phyloP scores from a whole-genome alignment of 441 rosid species.

The Populus hybrid region DNA sequence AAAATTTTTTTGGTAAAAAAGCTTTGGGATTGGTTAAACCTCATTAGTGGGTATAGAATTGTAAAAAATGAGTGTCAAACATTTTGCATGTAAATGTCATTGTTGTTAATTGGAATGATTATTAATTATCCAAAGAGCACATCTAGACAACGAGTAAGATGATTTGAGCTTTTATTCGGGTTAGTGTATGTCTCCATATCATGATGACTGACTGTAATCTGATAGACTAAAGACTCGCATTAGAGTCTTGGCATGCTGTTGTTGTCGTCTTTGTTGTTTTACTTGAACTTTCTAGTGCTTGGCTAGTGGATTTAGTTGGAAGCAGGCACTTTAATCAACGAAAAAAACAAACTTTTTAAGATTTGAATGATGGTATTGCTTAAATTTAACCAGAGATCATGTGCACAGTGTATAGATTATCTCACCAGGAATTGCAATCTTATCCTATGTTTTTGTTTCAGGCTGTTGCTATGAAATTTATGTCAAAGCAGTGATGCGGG shows the following conservation, averaged over 20 bases:
- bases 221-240: neutral
- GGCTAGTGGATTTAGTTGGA: neutral
- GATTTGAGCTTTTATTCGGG: neutral
- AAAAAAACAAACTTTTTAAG: neutral
- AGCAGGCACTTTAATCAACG: neutral
- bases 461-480: slow-evolving; percentile 95
- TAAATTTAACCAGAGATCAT: neutral
- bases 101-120: neutral
- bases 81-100: neutral
- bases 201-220: neutral
- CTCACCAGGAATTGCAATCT: neutral
- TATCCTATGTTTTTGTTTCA: slow-evolving; percentile 26
- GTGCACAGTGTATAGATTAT: neutral
- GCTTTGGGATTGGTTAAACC: neutral
- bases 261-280: neutral
- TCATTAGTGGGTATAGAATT: neutral
- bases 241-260: neutral
- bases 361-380: neutral
- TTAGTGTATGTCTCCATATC: neutral
- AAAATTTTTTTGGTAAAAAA: neutral
- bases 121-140: neutral
- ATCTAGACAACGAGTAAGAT: neutral
- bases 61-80: neutral
- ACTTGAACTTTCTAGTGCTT: neutral
- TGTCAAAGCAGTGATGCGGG: slow-evolving; percentile 59